phyloP scores from a whole-genome alignment of 2,329 filamentous ascomycete genomes.

The Scedosporium boydii region DNA sequence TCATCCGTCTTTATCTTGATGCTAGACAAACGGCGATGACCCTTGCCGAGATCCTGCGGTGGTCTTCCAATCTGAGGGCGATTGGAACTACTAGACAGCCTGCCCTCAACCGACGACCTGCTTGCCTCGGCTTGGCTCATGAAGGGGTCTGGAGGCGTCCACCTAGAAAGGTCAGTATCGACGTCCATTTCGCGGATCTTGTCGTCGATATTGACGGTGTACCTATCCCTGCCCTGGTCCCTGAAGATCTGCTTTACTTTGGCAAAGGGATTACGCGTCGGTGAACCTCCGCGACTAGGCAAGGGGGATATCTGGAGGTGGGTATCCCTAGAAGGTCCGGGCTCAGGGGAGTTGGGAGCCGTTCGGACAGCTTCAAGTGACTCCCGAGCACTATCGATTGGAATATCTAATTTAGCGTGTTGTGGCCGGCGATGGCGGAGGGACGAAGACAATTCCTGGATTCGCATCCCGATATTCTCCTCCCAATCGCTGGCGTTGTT shows the following conservation, averaged over 20 bases:
- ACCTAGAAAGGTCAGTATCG: not conserved
- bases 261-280: conserved; percentile 47
- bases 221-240: conserved; percentile 20
- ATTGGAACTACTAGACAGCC: conserved; percentile 26
- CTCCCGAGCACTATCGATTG: conserved; percentile 12
- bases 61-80: conserved; percentile 32
- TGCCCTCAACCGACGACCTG: conserved; percentile 18
- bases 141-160: not conserved
- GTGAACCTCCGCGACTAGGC: conserved; percentile 54
- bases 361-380: not conserved
- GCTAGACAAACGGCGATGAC: conserved; percentile 39
- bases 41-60: conserved; percentile 25
- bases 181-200: conserved; percentile 1
- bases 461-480: conserved; percentile 14
- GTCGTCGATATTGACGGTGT: conserved; percentile 3
- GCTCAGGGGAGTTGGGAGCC: conserved; percentile 39
- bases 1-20: conserved; percentile 23
- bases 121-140: conserved; percentile 1
- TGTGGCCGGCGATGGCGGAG: conserved; percentile 16
- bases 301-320: conserved; percentile 51
- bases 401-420: conserved; percentile 40
- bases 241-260: conserved; percentile 48
- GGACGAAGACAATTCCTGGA: conserved; percentile 7
- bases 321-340: conserved; percentile 28
- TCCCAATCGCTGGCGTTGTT: conserved; percentile 31